A percentile compares a stretch with the other conserved stretches of the same genome.
These are phyloP conservation scores for Trametes maxima DNA, from an alignment of 768 basidiomycete genomes.

Conservation along the genomic window DNA sequence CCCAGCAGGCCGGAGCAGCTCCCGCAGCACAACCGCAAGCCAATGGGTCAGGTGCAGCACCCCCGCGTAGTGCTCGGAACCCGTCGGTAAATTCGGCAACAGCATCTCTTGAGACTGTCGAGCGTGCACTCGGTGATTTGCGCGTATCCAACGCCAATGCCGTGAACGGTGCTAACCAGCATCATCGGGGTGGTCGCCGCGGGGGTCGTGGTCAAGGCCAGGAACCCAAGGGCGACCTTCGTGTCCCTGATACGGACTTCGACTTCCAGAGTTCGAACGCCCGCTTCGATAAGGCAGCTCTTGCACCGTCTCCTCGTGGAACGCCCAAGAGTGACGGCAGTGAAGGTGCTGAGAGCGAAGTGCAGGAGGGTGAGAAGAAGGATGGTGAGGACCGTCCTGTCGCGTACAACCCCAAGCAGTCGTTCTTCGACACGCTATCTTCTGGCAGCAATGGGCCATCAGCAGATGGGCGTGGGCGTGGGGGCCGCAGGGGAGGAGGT, in stretches of 20 bases:
- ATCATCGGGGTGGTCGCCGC: constrained; percentile 39
- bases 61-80: constrained; percentile 27
- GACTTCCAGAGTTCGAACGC: constrained; percentile 81
- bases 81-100: constrained; percentile 72
- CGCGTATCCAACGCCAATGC: constrained; percentile 41
- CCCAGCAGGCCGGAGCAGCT: constrained; percentile 13
- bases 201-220: constrained; percentile 36
- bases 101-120: constrained; percentile 73
- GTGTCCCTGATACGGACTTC: constrained; percentile 76
- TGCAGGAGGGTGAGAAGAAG: constrained; percentile 31
- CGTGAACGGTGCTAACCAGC: constrained; percentile 23
- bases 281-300: constrained; percentile 75
- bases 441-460: constrained; percentile 47
- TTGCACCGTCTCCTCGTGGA: constrained; percentile 34
- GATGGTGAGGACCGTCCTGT: constrained; percentile 37
- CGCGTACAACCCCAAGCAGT: constrained; percentile 77
- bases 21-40: constrained; percentile 30
- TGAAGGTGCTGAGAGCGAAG: constrained; percentile 34
- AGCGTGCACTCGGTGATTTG: constrained; percentile 55
- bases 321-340: constrained; percentile 30
- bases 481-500: constrained; percentile 52
- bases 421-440: constrained; percentile 78
- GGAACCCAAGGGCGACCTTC: constrained; percentile 37
- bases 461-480: constrained; percentile 44
- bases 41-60: constrained; percentile 34